phyloP scores from a whole-genome alignment of 2,329 filamentous ascomycete genomes.

The Dissoconium aciculare region DNA sequence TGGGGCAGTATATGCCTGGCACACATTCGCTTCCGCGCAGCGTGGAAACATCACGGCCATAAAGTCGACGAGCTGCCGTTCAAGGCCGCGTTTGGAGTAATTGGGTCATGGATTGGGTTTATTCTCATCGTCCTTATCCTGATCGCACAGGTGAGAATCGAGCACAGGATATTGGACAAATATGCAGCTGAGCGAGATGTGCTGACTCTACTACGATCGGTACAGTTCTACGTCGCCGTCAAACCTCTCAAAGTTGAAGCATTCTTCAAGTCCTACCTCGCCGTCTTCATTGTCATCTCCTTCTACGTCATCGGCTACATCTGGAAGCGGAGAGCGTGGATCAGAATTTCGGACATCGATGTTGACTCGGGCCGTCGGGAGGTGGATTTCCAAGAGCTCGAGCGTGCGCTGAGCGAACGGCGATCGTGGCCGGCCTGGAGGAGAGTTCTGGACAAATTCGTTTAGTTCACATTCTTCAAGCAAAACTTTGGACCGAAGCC shows the following conservation, averaged over 20 bases:
- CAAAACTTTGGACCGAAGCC: too few relatives aligned
- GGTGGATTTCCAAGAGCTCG: conserved; percentile 50
- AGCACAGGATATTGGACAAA: too few relatives aligned
- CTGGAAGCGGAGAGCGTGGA: conserved; percentile 51
- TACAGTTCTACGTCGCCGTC: conserved; percentile 38
- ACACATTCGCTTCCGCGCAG: conserved; percentile 50
- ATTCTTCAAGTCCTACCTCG: conserved; percentile 43
- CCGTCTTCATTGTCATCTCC: conserved; percentile 37
- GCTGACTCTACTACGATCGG: too few relatives aligned
- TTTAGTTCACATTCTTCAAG: conserved; percentile 8
- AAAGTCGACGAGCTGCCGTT: conserved; percentile 68
- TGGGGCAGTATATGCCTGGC: conserved; percentile 55
- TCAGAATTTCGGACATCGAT: conserved; percentile 46
- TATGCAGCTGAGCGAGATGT: too few relatives aligned
- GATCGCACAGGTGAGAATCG: conserved; percentile 48
- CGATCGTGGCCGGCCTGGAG: conserved; percentile 40
- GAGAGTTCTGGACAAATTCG: conserved; percentile 17
- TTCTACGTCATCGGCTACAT: conserved; percentile 42
- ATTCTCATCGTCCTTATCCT: conserved; percentile 61
- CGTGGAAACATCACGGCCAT: conserved; percentile 46
- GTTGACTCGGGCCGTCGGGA: conserved; percentile 50
- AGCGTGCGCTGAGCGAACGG: conserved; percentile 37
- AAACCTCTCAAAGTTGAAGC: conserved; percentile 27
- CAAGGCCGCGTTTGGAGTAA: conserved; percentile 59
- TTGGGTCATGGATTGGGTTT: conserved; percentile 69